These are phyloP conservation scores for Phoenix roebelenii DNA, from an alignment of 176 grass and related monocot genomes.

Conservation along the genomic window DNA sequence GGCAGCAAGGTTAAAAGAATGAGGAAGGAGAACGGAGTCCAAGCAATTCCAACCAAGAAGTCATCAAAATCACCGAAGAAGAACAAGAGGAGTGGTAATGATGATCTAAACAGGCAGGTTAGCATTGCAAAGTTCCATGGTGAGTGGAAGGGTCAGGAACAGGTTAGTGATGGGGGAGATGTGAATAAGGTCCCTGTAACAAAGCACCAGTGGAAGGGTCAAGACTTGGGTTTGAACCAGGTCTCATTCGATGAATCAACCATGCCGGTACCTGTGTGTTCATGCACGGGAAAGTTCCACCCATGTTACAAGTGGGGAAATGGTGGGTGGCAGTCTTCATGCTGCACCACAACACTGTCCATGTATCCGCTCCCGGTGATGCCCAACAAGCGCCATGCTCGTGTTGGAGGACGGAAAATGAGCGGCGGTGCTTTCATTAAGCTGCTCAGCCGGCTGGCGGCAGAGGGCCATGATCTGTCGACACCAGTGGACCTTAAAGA, in stretches of 20 bases:
- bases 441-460: slow-evolving; percentile 74
- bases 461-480: slow-evolving; percentile 71
- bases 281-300: slow-evolving; percentile 50
- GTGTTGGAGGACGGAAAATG: slow-evolving; percentile 90
- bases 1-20: slow-evolving; percentile 44
- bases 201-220: slow-evolving; percentile 69
- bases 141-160: slow-evolving; percentile 32
- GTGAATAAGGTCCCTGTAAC: slow-evolving; percentile 23
- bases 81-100: slow-evolving; percentile 39
- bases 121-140: background rate
- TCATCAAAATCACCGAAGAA: slow-evolving; percentile 31
- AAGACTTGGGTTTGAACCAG: slow-evolving; percentile 68
- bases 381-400: slow-evolving; percentile 78
- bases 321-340: slow-evolving; percentile 83
- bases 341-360: slow-evolving; percentile 79
- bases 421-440: slow-evolving; percentile 72
- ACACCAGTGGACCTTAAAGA: slow-evolving; percentile 71
- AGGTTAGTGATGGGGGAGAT: slow-evolving; percentile 22
- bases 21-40: slow-evolving; percentile 31
- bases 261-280: slow-evolving; percentile 67
- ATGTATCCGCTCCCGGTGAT: slow-evolving; percentile 74
- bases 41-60: slow-evolving; percentile 46
- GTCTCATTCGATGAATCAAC: slow-evolving; percentile 64
- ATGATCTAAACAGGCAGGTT: background rate
- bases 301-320: slow-evolving; percentile 92